Percentiles rank a stretch among this genome's conserved stretches.
phyloP scores from a whole-genome alignment of 2,329 filamentous ascomycete species.

The Diaporthe capsici region DNA sequence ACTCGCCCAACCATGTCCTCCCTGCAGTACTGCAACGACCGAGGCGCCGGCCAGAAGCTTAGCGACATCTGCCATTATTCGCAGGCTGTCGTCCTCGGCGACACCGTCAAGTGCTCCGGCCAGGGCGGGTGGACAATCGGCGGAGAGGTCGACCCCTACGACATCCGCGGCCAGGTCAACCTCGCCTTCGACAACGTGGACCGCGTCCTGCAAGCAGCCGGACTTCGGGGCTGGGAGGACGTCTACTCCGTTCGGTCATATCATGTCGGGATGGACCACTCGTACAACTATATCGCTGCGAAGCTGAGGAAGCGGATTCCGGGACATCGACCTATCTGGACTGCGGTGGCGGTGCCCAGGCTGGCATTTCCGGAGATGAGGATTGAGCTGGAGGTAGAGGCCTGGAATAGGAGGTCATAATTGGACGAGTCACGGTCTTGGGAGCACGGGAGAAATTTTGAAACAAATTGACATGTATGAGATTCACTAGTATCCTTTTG shows the following conservation, averaged over 20 bases:
- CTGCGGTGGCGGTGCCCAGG: background rate
- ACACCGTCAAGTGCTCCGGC: slow-evolving; percentile 9
- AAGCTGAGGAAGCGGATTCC: slow-evolving; percentile 8
- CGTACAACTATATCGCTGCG: slow-evolving; percentile 1
- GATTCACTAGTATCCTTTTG: background rate
- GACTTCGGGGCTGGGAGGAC: background rate
- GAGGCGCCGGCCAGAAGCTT: background rate
- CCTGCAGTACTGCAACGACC: background rate
- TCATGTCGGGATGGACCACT: background rate
- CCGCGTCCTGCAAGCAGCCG: background rate
- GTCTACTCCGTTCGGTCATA: background rate
- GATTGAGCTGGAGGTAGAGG: slow-evolving; percentile 20
- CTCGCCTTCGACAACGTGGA: slow-evolving; percentile 18
- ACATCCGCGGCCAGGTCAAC: slow-evolving; percentile 15
- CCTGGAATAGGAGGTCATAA: background rate
- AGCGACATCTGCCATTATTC: slow-evolving; percentile 21
- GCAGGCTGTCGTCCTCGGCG: background rate
- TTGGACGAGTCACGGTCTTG: background rate
- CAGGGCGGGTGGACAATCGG: background rate
- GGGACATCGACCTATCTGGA: slow-evolving; percentile 1
- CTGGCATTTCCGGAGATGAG: slow-evolving; percentile 13
- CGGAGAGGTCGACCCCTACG: slow-evolving; percentile 12
- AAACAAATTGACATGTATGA: background rate
- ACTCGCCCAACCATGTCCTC: background rate
- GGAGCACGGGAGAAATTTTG: background rate